A percentile compares a stretch with the other conserved stretches of the same genome.
These are phyloP conservation scores for Trifolium repens DNA, from an alignment of 306 rosid genomes.

Conservation along the genomic window DNA sequence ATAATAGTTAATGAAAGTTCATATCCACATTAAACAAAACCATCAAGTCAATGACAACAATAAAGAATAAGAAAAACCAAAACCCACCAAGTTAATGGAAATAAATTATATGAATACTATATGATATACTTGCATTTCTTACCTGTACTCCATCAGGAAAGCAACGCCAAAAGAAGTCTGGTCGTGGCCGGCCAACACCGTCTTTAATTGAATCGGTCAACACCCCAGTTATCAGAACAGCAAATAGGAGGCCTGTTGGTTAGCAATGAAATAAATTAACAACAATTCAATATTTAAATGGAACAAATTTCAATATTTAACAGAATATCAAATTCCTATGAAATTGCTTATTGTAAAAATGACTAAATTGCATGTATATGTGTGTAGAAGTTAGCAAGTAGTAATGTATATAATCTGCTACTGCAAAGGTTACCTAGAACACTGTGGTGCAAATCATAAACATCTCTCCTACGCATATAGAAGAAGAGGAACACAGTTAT, in stretches of 20 bases:
- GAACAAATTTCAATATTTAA: background rate
- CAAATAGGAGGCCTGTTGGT: constrained; percentile 72
- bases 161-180: constrained; percentile 98
- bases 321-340: background rate
- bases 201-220: constrained; percentile 82
- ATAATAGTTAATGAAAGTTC: background rate
- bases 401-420: background rate
- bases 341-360: too few relatives aligned
- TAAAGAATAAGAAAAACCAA: background rate
- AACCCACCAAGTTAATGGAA: background rate
- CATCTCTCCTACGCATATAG: constrained; percentile 77
- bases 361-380: too few relatives aligned
- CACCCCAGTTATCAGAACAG: constrained; percentile 78
- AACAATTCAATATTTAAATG: constrained; percentile 6
- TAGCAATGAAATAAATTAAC: constrained; percentile 29
- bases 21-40: background rate
- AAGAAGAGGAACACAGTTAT: constrained; percentile 60
- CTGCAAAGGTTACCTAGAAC: constrained; percentile 63
- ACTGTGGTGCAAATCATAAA: constrained; percentile 89
- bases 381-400: too few relatives aligned
- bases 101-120: background rate
- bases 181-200: constrained; percentile 95
- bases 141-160: constrained; percentile 86
- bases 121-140: constrained; percentile 14
- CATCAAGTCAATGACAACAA: background rate